Evolutionary conservation across 148 eudicot species (phyloP).

Genomic region (Silene conica): DNA sequence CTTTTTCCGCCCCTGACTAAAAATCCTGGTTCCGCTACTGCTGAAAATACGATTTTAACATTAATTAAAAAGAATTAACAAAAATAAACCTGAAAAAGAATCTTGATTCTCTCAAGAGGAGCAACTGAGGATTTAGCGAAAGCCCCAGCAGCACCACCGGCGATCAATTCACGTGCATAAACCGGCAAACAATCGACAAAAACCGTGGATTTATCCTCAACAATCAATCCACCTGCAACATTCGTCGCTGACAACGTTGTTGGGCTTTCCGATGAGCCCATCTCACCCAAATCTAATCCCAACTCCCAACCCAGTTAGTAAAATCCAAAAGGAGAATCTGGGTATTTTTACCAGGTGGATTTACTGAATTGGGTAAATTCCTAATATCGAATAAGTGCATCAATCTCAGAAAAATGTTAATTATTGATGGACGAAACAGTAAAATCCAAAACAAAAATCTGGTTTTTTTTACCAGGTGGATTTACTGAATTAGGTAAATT

Average conservation of each 20-base stretch:
- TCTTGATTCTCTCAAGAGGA: slow-evolving; percentile 90
- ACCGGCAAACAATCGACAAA: slow-evolving; percentile 63
- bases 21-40: background rate
- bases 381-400: background rate
- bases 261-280: slow-evolving; percentile 70
- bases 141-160: slow-evolving; percentile 96
- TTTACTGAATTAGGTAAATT: slow-evolving; percentile 5
- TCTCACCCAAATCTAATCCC: slow-evolving; percentile 13
- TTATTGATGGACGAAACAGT: no score
- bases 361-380: slow-evolving; percentile 5
- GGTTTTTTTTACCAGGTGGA: background rate
- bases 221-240: slow-evolving; percentile 48
- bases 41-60: background rate
- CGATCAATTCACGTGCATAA: slow-evolving; percentile 85
- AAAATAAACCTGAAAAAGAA: slow-evolving; percentile 55
- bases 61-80: background rate
- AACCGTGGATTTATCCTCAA: slow-evolving; percentile 37
- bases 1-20: no score
- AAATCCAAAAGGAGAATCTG: background rate
- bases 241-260: slow-evolving; percentile 48
- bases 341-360: background rate
- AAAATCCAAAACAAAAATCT: background rate
- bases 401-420: no score
- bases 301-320: slow-evolving; percentile 10
- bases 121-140: slow-evolving; percentile 91